A percentile compares a stretch with the other conserved stretches of the same genome.
These are phyloP conservation scores for Chlorella variabilis DNA, from an alignment of 163 green algal species.

Conservation along the genomic window DNA sequence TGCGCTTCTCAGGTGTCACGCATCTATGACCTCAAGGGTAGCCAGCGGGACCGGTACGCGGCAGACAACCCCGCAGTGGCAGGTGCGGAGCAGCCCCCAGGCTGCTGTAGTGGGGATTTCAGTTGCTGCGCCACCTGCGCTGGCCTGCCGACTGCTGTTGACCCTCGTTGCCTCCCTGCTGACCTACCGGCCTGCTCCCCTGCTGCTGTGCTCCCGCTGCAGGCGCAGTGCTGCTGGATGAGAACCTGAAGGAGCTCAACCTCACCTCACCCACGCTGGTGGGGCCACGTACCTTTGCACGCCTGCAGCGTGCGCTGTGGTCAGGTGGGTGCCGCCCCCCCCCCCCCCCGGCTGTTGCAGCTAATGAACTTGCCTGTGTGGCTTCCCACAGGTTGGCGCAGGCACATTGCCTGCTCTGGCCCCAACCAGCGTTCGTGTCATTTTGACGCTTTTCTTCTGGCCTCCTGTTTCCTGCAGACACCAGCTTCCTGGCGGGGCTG, in stretches of 20 bases:
- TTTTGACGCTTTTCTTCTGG: not conserved
- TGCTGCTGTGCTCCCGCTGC: too few species aligned
- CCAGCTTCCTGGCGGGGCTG: constrained; percentile 71
- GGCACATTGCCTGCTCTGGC: too few species aligned
- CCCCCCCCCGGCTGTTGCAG: not conserved
- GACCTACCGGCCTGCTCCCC: too few species aligned
- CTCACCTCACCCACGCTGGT: constrained; percentile 70
- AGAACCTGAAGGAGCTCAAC: constrained; percentile 90
- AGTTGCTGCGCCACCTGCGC: too few species aligned
- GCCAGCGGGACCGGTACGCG: constrained; percentile 80
- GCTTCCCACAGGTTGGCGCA: too few species aligned
- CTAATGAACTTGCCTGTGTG: not conserved
- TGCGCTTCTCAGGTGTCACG: constrained; percentile 43
- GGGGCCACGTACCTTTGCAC: constrained; percentile 12
- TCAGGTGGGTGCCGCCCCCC: constrained; percentile 52
- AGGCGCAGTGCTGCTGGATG: constrained; percentile 86
- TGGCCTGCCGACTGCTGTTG: too few species aligned
- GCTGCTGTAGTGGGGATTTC: too few species aligned
- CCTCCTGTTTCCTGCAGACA: constrained; percentile 11
- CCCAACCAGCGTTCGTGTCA: too few species aligned
- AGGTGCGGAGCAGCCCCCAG: too few species aligned
- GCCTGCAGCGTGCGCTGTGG: constrained; percentile 83
- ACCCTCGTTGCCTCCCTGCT: too few species aligned
- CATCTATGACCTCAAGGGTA: constrained; percentile 98
- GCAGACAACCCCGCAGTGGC: constrained; percentile 64